These are phyloP conservation scores for Ilex paraguariensis DNA, from an alignment of 305 asterid species.

Conservation along the genomic window DNA sequence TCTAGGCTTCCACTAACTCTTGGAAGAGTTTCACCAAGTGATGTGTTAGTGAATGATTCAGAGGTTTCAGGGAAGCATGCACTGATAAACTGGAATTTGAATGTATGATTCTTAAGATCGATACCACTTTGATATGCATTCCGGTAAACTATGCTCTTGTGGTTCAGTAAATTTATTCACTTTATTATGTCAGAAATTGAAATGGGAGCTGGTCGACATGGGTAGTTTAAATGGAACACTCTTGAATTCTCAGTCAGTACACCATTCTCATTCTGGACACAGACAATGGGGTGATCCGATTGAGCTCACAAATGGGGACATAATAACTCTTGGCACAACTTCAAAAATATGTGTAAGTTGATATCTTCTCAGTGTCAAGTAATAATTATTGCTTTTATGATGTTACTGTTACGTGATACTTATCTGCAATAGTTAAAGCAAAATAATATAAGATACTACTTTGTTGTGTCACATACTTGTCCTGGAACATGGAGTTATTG, in stretches of 20 bases:
- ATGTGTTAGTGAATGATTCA: constrained; percentile 69
- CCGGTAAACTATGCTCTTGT: constrained; percentile 13
- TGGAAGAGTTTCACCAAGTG: constrained; percentile 93
- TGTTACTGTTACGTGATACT: background rate
- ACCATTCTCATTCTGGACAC: constrained; percentile 57
- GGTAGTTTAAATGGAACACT: constrained; percentile 97
- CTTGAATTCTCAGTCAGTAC: constrained; percentile 61
- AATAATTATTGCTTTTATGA: background rate
- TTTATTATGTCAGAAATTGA: constrained; percentile 56
- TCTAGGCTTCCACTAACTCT: constrained; percentile 79
- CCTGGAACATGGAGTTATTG: no score
- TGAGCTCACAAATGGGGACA: constrained; percentile 72
- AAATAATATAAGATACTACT: background rate
- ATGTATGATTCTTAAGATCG: constrained; percentile 41
- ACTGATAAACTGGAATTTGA: constrained; percentile 76
- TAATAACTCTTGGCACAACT: constrained; percentile 78
- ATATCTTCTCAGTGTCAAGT: constrained; percentile 2
- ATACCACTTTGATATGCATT: constrained; percentile 12
- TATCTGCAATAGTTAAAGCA: background rate
- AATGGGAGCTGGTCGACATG: constrained; percentile 99
- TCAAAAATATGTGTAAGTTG: constrained; percentile 63
- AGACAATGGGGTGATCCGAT: constrained; percentile 80
- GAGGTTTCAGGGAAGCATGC: constrained; percentile 99
- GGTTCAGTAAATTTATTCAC: constrained; percentile 20
- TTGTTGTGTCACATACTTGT: no score